Conservation (phyloP, 495 filamentous ascomycete species). For the Paragyromitra xinjiangensis region DNA sequence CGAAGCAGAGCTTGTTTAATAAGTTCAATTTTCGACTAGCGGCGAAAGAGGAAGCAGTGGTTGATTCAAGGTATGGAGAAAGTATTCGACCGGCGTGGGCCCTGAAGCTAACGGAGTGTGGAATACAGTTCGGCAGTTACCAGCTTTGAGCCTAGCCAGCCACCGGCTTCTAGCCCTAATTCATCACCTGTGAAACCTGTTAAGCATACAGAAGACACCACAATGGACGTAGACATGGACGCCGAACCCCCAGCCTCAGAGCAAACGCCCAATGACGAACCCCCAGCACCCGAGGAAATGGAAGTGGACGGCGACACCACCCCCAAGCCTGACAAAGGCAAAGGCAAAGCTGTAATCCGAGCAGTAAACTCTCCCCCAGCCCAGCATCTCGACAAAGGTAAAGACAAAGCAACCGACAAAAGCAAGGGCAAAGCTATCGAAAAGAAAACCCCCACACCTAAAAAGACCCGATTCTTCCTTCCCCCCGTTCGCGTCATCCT, state of each 20-base stretch:
- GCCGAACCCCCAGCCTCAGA: constrained; percentile 20
- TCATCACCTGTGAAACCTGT: constrained; percentile 61
- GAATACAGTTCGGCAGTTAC: constrained; percentile 20
- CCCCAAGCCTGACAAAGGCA: constrained; percentile 65
- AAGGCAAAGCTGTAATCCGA: constrained; percentile 62
- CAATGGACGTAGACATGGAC: constrained; percentile 49
- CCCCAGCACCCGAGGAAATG: constrained; percentile 32
- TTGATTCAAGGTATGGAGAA: constrained; percentile 38
- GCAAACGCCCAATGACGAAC: constrained; percentile 38
- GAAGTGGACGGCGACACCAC: constrained; percentile 45
- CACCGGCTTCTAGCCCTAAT: constrained; percentile 59
- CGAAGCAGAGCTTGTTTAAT: constrained; percentile 82
- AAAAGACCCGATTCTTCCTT: constrained; percentile 37
- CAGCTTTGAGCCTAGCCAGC: constrained; percentile 30
- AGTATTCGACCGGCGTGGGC: neutral
- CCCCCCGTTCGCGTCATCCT: constrained; percentile 51
- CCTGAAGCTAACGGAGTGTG: neutral
- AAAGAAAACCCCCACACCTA: constrained; percentile 48
- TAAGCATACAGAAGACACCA: constrained; percentile 59
- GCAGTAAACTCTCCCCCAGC: neutral
- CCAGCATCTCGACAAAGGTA: constrained; percentile 62
- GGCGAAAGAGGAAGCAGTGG: constrained; percentile 32
- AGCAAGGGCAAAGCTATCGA: constrained; percentile 57
- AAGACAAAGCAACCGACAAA: constrained; percentile 53
- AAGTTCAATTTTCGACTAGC: constrained; percentile 75